Evolutionary conservation across 2,329 filamentous ascomycete species (phyloP).

Genomic region (Fusarium hostae): DNA sequence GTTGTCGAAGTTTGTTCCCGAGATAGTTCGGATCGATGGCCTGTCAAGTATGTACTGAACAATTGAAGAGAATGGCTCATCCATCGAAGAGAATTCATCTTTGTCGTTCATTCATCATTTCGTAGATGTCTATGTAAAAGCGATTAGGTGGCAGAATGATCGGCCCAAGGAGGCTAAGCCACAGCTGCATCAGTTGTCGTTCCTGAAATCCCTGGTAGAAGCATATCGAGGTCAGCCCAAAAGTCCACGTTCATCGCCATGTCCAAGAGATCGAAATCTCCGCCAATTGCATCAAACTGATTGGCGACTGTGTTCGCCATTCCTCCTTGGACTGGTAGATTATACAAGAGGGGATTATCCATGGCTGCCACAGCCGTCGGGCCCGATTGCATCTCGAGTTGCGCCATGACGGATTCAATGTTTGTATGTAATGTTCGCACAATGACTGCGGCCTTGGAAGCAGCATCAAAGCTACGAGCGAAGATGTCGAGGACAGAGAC

Average conservation of each 20-base stretch:
- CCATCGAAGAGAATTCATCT: background rate
- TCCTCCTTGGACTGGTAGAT: fast-evolving
- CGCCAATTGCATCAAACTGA: background rate
- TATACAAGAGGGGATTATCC: background rate
- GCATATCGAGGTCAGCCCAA: constrained; percentile 11
- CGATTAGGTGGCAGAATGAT: too few species aligned
- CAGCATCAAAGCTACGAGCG: constrained; percentile 9
- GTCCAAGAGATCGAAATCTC: constrained; percentile 14
- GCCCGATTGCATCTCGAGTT: background rate
- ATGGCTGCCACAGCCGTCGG: fast-evolving
- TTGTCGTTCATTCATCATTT: background rate
- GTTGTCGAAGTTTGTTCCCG: background rate
- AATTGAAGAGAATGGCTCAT: fast-evolving
- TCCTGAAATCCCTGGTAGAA: background rate
- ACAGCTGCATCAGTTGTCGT: background rate
- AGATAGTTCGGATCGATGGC: fast-evolving
- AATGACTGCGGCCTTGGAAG: background rate
- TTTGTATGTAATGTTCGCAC: constrained; percentile 2
- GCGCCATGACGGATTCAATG: constrained; percentile 14
- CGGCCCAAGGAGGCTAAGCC: background rate
- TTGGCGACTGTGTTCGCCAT: background rate
- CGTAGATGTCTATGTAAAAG: fast-evolving
- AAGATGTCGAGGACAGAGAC: constrained; percentile 7
- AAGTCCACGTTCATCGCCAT: constrained; percentile 23
- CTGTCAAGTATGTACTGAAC: background rate